Evolutionary conservation across 23 red algal species (phyloP).

Genomic region (Gracilaria gracilis): DNA sequence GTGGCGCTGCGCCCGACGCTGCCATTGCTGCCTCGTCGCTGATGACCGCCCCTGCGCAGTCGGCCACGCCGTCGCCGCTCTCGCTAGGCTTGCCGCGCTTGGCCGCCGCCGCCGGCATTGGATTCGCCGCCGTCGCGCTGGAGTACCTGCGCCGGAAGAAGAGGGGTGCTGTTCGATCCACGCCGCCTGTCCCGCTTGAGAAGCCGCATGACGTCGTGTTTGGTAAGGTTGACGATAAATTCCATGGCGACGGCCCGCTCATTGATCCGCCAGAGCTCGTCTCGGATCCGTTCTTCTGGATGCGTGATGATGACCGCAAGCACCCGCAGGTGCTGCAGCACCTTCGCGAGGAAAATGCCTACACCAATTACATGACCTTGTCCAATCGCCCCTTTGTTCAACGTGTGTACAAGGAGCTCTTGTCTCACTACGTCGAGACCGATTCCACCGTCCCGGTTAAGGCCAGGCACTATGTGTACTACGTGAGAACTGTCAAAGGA

Average conservation of each 20-base stretch:
- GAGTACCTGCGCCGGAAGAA: conserved; percentile 1
- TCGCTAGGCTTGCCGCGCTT: conserved; percentile 3
- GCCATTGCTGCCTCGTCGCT: too few relatives aligned
- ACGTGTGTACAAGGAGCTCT: conserved; percentile 74
- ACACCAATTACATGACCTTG: conserved; percentile 75
- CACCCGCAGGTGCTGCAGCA: conserved; percentile 73
- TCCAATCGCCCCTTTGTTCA: conserved; percentile 24
- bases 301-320: conserved; percentile 81
- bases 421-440: conserved; percentile 77
- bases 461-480: conserved; percentile 74
- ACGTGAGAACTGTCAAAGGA: conserved; percentile 64
- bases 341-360: conserved; percentile 81
- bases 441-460: conserved; percentile 71
- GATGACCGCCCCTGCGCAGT: not conserved
- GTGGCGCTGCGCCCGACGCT: not conserved
- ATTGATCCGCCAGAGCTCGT: conserved; percentile 67
- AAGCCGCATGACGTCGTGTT: conserved; percentile 51
- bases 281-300: conserved; percentile 82
- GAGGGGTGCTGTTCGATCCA: conserved; percentile 38
- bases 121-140: not conserved
- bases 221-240: conserved; percentile 37
- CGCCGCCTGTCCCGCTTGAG: conserved; percentile 54
- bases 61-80: not conserved
- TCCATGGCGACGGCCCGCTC: conserved; percentile 45
- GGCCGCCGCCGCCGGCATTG: conserved; percentile 25